Evolutionary conservation across 2,329 filamentous ascomycete genomes (phyloP), one percentile per base, ranked within the genome.

Genomic region (Aspergillus arachidicola): DNA sequence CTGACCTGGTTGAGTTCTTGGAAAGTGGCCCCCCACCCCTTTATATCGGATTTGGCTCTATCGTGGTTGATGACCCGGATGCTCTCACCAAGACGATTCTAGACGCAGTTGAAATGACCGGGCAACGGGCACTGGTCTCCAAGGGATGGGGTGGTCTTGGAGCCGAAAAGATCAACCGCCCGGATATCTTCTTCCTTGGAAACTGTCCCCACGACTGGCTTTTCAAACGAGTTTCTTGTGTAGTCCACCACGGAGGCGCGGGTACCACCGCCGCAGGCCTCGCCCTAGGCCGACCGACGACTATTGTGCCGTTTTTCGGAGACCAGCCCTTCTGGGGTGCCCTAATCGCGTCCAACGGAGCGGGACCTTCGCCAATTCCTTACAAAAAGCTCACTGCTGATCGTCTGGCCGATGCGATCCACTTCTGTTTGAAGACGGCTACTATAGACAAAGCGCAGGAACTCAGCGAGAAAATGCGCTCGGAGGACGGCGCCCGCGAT

Each of bases 131-230:
- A 3, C 78, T 96, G 1, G 89, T 96, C 1, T 94, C 91, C 0
- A 93, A 94, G 72, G 92, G 92, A 7, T 95, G 92, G 92, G 91
- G 92, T 60, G 91, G 91, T 0, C 82, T 95, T 6, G 92, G 91
- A 43, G 90, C 86, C 0, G 89, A 92, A 71, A 82, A 87, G 46
- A 74, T 90, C 9, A 84, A 84, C 1, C 76, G 91, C 28, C 91
- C 90, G 0, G 87, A 92, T 6, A 87, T 12, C 86, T 94, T 4
- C 92, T 90, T 95, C 89, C 82, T 95, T 46, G 92, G 91, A 14
- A 94, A 94, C 71, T 89, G 89, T 46, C 92, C 92, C 2, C 92
- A 96, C 67, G 92, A 95, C 76, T 96, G 92, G 92, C 79, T 96
- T 0, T 96, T 96, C 76, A 84, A 91, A 67, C 87, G 85, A 43